A percentile compares a stretch with the other conserved stretches of the same genome.
These are phyloP conservation scores for Cytospora paraplurivora DNA, from an alignment of 2,329 filamentous ascomycete genomes.

Conservation along the genomic window DNA sequence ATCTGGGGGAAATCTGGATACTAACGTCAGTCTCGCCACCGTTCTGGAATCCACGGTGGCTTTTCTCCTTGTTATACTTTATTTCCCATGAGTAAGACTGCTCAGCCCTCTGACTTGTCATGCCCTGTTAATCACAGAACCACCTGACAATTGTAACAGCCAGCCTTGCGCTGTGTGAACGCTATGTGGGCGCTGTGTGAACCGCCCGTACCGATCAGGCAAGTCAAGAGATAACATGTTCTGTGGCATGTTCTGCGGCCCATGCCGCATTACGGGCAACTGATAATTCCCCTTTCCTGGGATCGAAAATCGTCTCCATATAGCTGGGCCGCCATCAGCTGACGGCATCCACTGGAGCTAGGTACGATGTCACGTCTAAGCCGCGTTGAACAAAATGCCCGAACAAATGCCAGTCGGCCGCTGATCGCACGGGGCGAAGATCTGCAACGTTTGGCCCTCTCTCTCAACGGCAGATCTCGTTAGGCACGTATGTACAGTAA, in stretches of 20 bases:
- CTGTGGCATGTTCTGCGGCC: not conserved
- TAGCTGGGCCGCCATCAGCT: not conserved
- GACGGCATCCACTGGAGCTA: not conserved
- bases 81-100: not conserved
- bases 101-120: not conserved
- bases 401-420: not conserved
- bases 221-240: not conserved
- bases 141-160: not conserved
- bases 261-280: not conserved
- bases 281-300: not conserved
- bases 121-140: not conserved
- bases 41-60: not conserved
- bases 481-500: not conserved
- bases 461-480: constrained; percentile 1
- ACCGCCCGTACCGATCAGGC: not conserved
- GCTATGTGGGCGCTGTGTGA: not conserved
- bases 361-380: not conserved
- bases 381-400: not conserved
- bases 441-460: not conserved
- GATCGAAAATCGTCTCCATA: not conserved
- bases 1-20: not conserved
- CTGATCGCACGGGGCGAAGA: not conserved
- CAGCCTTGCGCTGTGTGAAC: not conserved
- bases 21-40: not conserved
- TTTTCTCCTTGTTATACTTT: not conserved